phyloP scores from a whole-genome alignment of 345 rosid species.

The Bruguiera parviflora region DNA sequence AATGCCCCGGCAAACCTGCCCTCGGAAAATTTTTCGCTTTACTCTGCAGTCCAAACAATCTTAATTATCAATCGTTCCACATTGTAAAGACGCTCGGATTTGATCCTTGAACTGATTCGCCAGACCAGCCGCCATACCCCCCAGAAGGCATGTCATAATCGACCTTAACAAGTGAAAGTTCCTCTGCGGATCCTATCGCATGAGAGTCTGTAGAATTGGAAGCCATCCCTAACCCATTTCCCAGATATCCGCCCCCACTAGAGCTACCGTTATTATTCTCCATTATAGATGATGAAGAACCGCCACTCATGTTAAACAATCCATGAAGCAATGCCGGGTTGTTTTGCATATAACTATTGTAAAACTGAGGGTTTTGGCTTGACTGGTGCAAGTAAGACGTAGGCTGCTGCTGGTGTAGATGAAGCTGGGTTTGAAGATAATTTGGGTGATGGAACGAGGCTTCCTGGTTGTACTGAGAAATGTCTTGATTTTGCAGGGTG shows the following conservation, averaged over 20 bases:
- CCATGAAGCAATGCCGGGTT: constrained; percentile 74
- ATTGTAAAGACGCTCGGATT: constrained; percentile 73
- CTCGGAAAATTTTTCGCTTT: not conserved
- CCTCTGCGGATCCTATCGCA: constrained; percentile 47
- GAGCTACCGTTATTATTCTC: constrained; percentile 38
- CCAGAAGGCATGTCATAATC: constrained; percentile 79
- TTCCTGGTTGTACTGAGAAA: constrained; percentile 59
- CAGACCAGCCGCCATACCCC: constrained; percentile 66
- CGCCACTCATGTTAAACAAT: constrained; percentile 39
- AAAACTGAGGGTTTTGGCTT: constrained; percentile 50
- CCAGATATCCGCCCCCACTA: constrained; percentile 50
- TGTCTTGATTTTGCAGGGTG: constrained; percentile 66
- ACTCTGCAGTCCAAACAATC: not conserved
- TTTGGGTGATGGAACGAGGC: constrained; percentile 55
- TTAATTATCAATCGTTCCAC: constrained; percentile 67
- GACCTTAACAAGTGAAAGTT: constrained; percentile 63
- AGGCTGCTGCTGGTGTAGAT: constrained; percentile 66
- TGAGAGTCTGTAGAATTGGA: constrained; percentile 43
- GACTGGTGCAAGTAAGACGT: constrained; percentile 46
- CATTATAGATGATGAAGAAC: constrained; percentile 35
- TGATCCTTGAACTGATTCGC: constrained; percentile 67
- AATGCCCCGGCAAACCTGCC: no score
- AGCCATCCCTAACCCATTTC: constrained; percentile 53
- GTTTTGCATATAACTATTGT: constrained; percentile 62
- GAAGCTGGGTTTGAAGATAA: constrained; percentile 77